These are phyloP conservation scores for Groenewaldozyma auringiensis DNA, from an alignment of 1,139 yeast genomes.

Conservation along the genomic window DNA sequence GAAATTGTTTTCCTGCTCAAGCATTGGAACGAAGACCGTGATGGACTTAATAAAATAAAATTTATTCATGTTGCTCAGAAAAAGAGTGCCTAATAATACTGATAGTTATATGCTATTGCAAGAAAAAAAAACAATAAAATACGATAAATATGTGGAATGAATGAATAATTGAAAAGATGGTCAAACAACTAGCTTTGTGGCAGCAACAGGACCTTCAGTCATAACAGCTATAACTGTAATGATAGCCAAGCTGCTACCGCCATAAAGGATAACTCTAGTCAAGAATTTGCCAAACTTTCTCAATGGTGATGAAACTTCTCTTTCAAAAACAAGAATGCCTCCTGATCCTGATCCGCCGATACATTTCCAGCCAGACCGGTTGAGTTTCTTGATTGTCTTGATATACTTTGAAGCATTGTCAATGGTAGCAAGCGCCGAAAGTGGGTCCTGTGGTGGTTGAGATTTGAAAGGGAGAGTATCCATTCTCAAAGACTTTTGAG, in stretches of 20 bases:
- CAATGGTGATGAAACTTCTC: constrained; percentile 14
- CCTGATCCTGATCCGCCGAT: constrained; percentile 38
- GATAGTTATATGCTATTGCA: no score
- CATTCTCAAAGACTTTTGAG: constrained; percentile 35
- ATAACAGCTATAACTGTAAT: constrained; percentile 11
- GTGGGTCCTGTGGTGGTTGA: constrained; percentile 37
- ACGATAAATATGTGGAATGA: no score
- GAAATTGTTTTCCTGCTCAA: constrained; percentile 53
- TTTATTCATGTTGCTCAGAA: constrained; percentile 28
- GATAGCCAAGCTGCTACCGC: constrained; percentile 10
- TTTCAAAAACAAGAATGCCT: constrained; percentile 34
- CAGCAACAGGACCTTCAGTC: constrained; percentile 14
- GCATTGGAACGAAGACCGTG: constrained; percentile 75
- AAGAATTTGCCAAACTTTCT: constrained; percentile 13
- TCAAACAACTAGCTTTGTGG: constrained; percentile 8
- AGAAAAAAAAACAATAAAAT: neutral
- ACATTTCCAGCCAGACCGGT: constrained; percentile 39
- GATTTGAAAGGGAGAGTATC: constrained; percentile 39
- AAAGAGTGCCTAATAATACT: neutral
- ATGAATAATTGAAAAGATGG: no score
- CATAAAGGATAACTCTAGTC: constrained; percentile 11
- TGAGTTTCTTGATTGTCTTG: constrained; percentile 29
- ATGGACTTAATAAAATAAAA: constrained; percentile 64
- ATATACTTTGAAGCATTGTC: constrained; percentile 30
- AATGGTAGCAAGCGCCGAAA: constrained; percentile 39